Conservation (phyloP, 805 yeast genomes). For the Starmerella geochares region DNA sequence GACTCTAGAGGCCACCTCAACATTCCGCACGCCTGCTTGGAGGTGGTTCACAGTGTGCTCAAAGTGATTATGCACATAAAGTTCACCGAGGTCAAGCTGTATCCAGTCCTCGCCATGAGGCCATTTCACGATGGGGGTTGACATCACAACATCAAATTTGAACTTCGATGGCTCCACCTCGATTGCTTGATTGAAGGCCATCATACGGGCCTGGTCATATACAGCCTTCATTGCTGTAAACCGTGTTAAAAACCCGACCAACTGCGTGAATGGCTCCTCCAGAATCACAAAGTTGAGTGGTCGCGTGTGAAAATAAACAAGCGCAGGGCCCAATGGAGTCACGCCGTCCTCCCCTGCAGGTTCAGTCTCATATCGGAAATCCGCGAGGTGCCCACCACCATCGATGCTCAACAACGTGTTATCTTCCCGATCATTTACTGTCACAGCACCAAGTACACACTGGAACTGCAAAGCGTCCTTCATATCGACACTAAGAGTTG, state of each 20-base stretch:
- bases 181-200: constrained; percentile 73
- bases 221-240: constrained; percentile 76
- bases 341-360: constrained; percentile 29
- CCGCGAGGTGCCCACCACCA: constrained; percentile 74
- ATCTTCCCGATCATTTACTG: constrained; percentile 50
- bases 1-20: constrained; percentile 54
- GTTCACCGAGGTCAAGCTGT: constrained; percentile 71
- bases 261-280: constrained; percentile 64
- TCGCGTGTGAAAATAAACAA: constrained; percentile 58
- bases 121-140: constrained; percentile 75
- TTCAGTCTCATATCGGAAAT: constrained; percentile 72
- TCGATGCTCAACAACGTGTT: constrained; percentile 54
- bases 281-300: constrained; percentile 44
- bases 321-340: constrained; percentile 40
- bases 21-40: constrained; percentile 59
- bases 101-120: constrained; percentile 54
- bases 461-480: constrained; percentile 65
- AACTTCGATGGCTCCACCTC: constrained; percentile 51
- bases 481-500: constrained; percentile 53
- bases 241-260: constrained; percentile 56
- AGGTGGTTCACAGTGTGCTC: constrained; percentile 40
- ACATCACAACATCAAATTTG: constrained; percentile 59
- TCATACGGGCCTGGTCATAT: constrained; percentile 82
- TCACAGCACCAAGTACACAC: constrained; percentile 61
- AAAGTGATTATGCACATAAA: constrained; percentile 58